Conservation (phyloP, 1,284 basidiomycete genomes). For the Sparassis latifolia region DNA sequence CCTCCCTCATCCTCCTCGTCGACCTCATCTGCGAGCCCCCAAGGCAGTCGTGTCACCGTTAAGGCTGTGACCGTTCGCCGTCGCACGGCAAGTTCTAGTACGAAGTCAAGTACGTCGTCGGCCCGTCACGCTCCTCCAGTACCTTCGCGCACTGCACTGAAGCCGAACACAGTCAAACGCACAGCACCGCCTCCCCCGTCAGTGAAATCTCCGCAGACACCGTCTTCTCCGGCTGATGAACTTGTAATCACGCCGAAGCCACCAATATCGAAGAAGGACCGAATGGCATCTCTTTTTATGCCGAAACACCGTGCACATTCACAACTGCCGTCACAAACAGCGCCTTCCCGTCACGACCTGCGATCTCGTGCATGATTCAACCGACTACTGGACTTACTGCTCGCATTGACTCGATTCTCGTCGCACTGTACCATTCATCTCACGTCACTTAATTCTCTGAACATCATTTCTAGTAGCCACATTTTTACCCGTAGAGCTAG, state of each 20-base stretch:
- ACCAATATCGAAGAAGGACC: constrained; percentile 49
- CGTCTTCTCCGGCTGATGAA: constrained; percentile 9
- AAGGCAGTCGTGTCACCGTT: constrained; percentile 25
- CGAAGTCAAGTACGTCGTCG: constrained; percentile 1
- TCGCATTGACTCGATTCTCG: too few relatives aligned
- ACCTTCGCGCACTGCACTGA: neutral
- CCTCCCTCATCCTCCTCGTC: constrained; percentile 20
- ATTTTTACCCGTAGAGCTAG: too few relatives aligned
- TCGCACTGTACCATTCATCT: too few relatives aligned
- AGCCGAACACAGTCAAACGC: neutral
- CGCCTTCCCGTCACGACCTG: neutral
- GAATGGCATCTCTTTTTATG: constrained; percentile 63
- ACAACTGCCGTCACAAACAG: constrained; percentile 38
- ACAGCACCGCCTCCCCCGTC: neutral
- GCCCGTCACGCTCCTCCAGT: neutral
- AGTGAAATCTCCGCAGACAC: neutral
- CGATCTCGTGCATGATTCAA: constrained; percentile 1
- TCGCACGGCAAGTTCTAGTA: constrained; percentile 1
- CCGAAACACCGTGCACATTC: constrained; percentile 66
- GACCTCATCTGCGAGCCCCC: constrained; percentile 1
- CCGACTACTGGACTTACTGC: neutral
- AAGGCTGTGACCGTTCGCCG: constrained; percentile 20
- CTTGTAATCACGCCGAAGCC: constrained; percentile 6
- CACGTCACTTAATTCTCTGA: too few relatives aligned
- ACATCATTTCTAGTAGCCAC: too few relatives aligned